Evolutionary conservation across 768 basidiomycete species (phyloP), one percentile per base, ranked within the genome.

Genomic region (Agaricus subrufescens): DNA sequence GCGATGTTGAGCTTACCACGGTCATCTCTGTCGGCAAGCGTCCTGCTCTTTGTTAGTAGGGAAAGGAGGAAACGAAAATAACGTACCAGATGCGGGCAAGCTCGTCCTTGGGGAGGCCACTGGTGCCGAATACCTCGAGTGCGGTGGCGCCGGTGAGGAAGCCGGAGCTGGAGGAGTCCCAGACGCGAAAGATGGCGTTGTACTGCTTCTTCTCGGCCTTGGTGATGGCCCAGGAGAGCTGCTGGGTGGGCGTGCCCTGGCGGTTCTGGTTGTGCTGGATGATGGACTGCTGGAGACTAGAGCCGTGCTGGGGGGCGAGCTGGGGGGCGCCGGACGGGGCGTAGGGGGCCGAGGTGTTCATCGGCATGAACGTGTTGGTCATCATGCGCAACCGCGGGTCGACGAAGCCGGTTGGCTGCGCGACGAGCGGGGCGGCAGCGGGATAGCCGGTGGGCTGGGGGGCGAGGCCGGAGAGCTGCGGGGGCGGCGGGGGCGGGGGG

Each of bases 191-290:
- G 64, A 98, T 95, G 64, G 89, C 82, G 67, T 98, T 92, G 64
- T 98, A 99, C 61, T 87, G 88, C 76, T 97, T 96, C 80, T 95
- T 95, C 76, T 99, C 97, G 4, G 83, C 80, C 69, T 90, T 89
- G 3, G 84, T 84, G 52, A 98, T 73, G 0, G 86, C 82, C 97
- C 97, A 99, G 0, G 92, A 84, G 39, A 97, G 77, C 63, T 82
- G 84, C 29, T 85, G 86, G 14, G 82, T 73, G 0, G 81, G 67
- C 2, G 83, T 79, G 14, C 89, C 89, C 5, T 85, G 78, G 27
- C 84, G 82, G 15, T 82, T 74, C 67, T 92, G 85, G 63, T 93
- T 91, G 58, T 92, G 84, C 66, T 94, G 89, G 73, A 92, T 87
- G 71, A 97, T 89, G 26, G 86, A 87, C 68, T 93, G 91, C 66